Percentiles rank a stretch among this genome's conserved stretches.
These are phyloP conservation scores for Fragaria nilgerrensis DNA, from an alignment of 306 rosid genomes.

Conservation along the genomic window DNA sequence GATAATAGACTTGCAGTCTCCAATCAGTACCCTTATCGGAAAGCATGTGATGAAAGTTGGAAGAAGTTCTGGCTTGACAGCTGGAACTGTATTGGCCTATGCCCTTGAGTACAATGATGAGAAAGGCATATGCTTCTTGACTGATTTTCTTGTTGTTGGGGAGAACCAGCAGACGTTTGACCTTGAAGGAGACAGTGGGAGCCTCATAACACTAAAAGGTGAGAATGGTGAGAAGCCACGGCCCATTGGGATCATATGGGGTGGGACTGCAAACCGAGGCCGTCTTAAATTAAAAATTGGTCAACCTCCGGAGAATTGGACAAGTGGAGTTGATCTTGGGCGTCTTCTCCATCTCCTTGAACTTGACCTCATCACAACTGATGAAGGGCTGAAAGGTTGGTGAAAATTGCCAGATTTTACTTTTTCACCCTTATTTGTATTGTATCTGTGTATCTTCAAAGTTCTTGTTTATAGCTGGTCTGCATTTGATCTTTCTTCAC, in stretches of 20 bases:
- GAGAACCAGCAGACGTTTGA: constrained; percentile 98
- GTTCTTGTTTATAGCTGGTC: neutral
- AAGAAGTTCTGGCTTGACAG: constrained; percentile 96
- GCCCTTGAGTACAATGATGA: constrained; percentile 97
- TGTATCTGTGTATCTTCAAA: neutral
- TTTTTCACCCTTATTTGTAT: neutral
- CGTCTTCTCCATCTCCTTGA: constrained; percentile 95
- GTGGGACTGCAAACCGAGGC: constrained; percentile 98
- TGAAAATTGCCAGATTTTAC: constrained; percentile 5
- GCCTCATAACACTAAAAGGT: constrained; percentile 89
- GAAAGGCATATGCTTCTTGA: constrained; percentile 97
- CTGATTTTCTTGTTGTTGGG: constrained; percentile 97
- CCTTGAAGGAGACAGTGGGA: constrained; percentile 99
- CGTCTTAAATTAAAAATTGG: constrained; percentile 94
- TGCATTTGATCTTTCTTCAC: neutral
- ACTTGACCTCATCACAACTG: constrained; percentile 86
- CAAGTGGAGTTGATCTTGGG: constrained; percentile 98
- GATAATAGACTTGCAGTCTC: constrained; percentile 80
- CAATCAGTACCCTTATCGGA: constrained; percentile 85
- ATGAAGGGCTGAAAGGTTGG: constrained; percentile 90
- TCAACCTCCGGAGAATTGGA: constrained; percentile 99
- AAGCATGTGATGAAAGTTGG: constrained; percentile 97
- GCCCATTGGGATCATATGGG: constrained; percentile 98
- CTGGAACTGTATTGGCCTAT: constrained; percentile 92
- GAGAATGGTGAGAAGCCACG: constrained; percentile 72